phyloP scores from a whole-genome alignment of 1,284 basidiomycete species.

The Ceratobasidium sp. region DNA sequence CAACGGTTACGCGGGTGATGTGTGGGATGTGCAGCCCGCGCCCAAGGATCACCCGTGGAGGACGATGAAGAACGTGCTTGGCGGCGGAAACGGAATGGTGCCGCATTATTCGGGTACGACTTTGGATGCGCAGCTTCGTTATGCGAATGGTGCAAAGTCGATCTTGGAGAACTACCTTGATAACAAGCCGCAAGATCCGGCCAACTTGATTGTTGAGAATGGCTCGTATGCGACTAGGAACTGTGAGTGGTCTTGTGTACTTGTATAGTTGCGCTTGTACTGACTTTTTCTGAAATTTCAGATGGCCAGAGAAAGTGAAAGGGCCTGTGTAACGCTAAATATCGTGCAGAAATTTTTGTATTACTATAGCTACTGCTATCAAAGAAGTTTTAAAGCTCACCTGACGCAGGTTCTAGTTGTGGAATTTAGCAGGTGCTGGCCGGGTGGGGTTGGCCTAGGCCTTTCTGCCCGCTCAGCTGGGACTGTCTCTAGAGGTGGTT shows the following conservation, averaged over 20 bases:
- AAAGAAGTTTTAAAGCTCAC: not conserved
- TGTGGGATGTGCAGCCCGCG: conserved; percentile 86
- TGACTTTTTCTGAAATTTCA: not conserved
- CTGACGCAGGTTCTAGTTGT: not conserved
- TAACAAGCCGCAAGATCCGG: conserved; percentile 77
- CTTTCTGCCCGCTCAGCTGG: no score
- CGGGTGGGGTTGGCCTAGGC: no score
- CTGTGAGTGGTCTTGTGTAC: conserved; percentile 49
- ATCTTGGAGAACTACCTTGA: conserved; percentile 86
- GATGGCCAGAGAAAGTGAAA: conserved; percentile 35
- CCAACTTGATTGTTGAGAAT: conserved; percentile 84
- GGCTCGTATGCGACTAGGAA: conserved; percentile 62
- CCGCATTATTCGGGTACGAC: conserved; percentile 92
- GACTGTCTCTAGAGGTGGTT: no score
- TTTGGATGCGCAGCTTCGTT: conserved; percentile 91
- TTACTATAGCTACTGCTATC: conserved; percentile 8
- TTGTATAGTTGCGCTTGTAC: not conserved
- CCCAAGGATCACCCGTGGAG: conserved; percentile 91
- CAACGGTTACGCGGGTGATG: conserved; percentile 75
- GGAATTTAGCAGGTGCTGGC: no score
- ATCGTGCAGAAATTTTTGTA: conserved; percentile 6
- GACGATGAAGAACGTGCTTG: conserved; percentile 82
- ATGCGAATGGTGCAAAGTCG: conserved; percentile 82
- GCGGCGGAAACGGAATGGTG: conserved; percentile 83
- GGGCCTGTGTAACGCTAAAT: not conserved